Evolutionary conservation across 129 eudicot species (phyloP), one percentile per base, ranked within the genome.

Genomic region (Saposhnikovia divaricata): DNA sequence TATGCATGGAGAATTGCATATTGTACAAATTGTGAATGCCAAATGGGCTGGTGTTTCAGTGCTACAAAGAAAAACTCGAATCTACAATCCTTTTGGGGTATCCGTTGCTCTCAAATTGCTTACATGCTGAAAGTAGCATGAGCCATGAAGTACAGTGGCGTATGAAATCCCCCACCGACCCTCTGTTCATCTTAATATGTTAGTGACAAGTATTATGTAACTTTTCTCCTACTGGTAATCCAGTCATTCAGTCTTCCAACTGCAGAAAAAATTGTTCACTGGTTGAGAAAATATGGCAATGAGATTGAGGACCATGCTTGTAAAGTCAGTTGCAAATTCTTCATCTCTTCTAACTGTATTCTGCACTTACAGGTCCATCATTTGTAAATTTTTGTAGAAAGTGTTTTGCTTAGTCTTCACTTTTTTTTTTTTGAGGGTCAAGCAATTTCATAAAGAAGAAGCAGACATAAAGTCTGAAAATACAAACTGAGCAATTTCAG

Each of bases 1-100:
- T 95, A 92, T 87, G 97, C 99, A 42, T 95, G 99, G 99, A 92
- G 96, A 3, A 82, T 92, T 80, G 96, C 94, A 12, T 88, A 90
- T 78, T 95, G 99, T 84, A 89, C 89, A 50, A 86, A 87, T 3
- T 95, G 99, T 84, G 96, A 89, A 81, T 77, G 86, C 66, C 97
- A 92, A 70, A 81, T 95, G 99, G 99, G 99, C 38, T 95, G 97
- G 99, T 87, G 86, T 76, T 95, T 95, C 73, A 89, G 96, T 0
- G 91, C 97, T 19, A 89, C 89, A 42, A 85, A 79, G 66, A 89
- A 85, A 90, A 88, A 88, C 79, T 51, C 90, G 82, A 86, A 86
- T 76, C 99, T 97, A 3, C 86, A 82, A 46, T 87, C 97, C 7
- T 95, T 95, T 86, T 95, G 93, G 93, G 99, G 91, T 19, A 86